Conservation (phyloP, 768 basidiomycete species). For the Boletellus ananiceps region DNA sequence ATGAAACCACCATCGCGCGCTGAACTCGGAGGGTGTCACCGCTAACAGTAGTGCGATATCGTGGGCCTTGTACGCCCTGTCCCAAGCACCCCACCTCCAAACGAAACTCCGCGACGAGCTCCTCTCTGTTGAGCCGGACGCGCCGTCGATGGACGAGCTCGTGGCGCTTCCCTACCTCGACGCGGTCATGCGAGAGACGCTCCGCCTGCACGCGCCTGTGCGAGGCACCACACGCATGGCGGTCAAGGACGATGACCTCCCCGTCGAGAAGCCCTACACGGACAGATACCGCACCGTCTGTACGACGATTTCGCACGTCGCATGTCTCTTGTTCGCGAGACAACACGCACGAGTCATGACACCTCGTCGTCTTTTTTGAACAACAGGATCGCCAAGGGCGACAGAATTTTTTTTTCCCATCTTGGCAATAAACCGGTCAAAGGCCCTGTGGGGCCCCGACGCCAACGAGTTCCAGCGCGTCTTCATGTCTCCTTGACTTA, state of each 20-base stretch:
- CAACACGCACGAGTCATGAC: too few relatives aligned
- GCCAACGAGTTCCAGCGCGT: neutral
- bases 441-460: neutral
- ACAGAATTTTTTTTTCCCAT: neutral
- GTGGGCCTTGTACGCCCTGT: neutral
- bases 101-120: slow-evolving; percentile 18
- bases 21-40: too few relatives aligned
- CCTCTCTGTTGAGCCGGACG: slow-evolving; percentile 46
- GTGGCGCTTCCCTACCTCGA: slow-evolving; percentile 66
- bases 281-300: neutral
- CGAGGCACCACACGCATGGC: slow-evolving; percentile 41
- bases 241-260: slow-evolving; percentile 49
- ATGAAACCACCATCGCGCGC: neutral
- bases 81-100: neutral
- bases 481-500: too few relatives aligned
- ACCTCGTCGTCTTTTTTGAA: neutral
- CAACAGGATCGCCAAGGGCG: neutral
- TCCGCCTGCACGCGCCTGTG: slow-evolving; percentile 50
- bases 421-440: neutral
- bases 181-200: slow-evolving; percentile 53
- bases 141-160: slow-evolving; percentile 66
- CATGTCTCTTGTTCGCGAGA: too few relatives aligned
- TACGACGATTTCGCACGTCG: neutral
- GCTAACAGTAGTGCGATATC: neutral
- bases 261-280: slow-evolving; percentile 15